phyloP scores from a whole-genome alignment of 1,284 basidiomycete species.

The Entoloma clypeatum region DNA sequence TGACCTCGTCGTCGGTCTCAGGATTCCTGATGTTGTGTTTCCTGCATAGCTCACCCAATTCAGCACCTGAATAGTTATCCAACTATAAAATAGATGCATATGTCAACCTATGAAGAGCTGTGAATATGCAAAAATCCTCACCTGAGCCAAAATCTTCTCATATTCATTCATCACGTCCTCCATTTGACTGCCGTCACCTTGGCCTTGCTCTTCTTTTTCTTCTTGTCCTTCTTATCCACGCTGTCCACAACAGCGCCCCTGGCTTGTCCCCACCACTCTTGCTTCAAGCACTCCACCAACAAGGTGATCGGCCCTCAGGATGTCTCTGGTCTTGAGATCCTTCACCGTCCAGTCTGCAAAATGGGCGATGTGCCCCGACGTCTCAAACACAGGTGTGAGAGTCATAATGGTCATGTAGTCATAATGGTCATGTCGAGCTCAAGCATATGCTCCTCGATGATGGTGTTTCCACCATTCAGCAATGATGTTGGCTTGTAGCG shows the following conservation, averaged over 20 bases:
- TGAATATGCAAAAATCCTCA: constrained; percentile 33
- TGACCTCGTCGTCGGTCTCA: constrained; percentile 86
- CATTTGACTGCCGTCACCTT: constrained; percentile 69
- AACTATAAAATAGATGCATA: constrained; percentile 60
- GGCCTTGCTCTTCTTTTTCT: constrained; percentile 79
- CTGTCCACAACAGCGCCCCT: constrained; percentile 59
- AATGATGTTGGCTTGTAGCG: constrained; percentile 96
- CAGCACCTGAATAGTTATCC: constrained; percentile 89
- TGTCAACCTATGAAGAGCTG: neutral
- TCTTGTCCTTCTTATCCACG: constrained; percentile 69
- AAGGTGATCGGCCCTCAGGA: too few species aligned
- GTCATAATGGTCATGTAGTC: constrained; percentile 98
- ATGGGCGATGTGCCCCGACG: constrained; percentile 95
- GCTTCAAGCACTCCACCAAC: constrained; percentile 91
- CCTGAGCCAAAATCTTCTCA: constrained; percentile 81
- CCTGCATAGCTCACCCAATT: constrained; percentile 84
- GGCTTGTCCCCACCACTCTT: constrained; percentile 87
- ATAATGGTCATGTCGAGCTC: constrained; percentile 97
- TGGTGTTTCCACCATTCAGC: constrained; percentile 94
- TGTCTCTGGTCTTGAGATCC: constrained; percentile 90
- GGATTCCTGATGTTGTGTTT: constrained; percentile 86
- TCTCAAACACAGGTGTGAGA: constrained; percentile 92
- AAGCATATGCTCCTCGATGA: constrained; percentile 98
- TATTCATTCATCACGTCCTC: constrained; percentile 81
- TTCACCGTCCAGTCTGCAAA: constrained; percentile 99